Evolutionary conservation across 2,329 filamentous ascomycete species (phyloP).

Genomic region (Tolypocladium capitatum): DNA sequence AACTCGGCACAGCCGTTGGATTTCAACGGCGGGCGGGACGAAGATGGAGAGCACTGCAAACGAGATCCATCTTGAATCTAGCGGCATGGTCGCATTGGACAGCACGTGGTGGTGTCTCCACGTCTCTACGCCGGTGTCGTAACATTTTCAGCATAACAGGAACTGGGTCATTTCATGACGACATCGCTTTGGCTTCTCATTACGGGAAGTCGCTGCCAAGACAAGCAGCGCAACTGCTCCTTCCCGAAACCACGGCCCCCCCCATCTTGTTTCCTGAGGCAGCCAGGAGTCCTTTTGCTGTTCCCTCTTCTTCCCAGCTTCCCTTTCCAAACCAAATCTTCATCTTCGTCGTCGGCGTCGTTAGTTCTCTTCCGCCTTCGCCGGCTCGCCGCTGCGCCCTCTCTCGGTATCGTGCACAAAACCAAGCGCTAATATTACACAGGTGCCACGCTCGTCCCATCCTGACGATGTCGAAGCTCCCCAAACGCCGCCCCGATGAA

Average conservation of each 20-base stretch:
- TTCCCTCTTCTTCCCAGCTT: background rate
- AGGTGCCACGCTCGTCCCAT: background rate
- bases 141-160: background rate
- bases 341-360: background rate
- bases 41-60: too few relatives aligned
- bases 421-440: conserved; percentile 1
- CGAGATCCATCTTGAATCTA: background rate
- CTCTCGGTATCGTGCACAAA: background rate
- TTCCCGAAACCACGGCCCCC: background rate
- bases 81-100: background rate
- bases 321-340: background rate
- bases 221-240: background rate
- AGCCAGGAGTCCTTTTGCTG: background rate
- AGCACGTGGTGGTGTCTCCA: background rate
- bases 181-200: background rate
- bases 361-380: background rate
- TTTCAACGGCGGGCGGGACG: too few relatives aligned
- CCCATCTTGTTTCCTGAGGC: background rate
- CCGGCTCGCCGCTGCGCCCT: background rate
- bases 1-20: background rate
- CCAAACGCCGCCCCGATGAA: conserved; percentile 4
- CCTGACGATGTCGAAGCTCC: background rate
- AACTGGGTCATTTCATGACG: background rate
- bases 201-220: background rate
- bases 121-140: background rate